Evolutionary conservation across 2,329 filamentous ascomycete species (phyloP).

Genomic region (Orbilia ellipsospora): DNA sequence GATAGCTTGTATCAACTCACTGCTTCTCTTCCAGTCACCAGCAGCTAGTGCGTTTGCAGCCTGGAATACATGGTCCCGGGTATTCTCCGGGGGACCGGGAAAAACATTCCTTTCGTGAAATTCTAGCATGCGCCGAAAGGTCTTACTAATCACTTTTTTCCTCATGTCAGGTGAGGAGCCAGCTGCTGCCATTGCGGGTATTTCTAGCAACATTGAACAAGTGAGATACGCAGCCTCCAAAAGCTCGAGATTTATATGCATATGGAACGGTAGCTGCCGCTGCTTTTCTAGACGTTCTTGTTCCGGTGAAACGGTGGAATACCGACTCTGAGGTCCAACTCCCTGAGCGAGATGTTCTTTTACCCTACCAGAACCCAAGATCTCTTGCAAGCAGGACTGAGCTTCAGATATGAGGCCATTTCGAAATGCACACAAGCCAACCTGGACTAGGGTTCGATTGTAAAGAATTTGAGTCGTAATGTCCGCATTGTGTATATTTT

Average conservation of each 20-base stretch:
- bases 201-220: conserved; percentile 99
- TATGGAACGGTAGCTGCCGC: conserved; percentile 98
- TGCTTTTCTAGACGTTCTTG: conserved; percentile 98
- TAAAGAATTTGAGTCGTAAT: conserved; percentile 97
- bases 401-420: conserved; percentile 96
- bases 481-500: conserved; percentile 96
- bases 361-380: conserved; percentile 95
- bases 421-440: conserved; percentile 97
- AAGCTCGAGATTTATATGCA: conserved; percentile 99
- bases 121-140: conserved; percentile 97
- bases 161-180: conserved; percentile 96
- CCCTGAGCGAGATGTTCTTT: conserved; percentile 98
- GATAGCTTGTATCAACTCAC: conserved; percentile 92
- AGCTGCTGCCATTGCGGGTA: conserved; percentile 94
- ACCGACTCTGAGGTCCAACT: conserved; percentile 92
- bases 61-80: conserved; percentile 98
- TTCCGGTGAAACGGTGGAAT: conserved; percentile 94
- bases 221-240: conserved; percentile 98
- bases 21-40: conserved; percentile 98
- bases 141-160: conserved; percentile 99
- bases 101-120: conserved; percentile 99
- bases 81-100: conserved; percentile 98
- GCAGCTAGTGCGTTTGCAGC: conserved; percentile 95
- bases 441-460: conserved; percentile 97
- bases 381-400: conserved; percentile 96